Conservation (phyloP, 495 filamentous ascomycete genomes). For the Daldinia grandis region DNA sequence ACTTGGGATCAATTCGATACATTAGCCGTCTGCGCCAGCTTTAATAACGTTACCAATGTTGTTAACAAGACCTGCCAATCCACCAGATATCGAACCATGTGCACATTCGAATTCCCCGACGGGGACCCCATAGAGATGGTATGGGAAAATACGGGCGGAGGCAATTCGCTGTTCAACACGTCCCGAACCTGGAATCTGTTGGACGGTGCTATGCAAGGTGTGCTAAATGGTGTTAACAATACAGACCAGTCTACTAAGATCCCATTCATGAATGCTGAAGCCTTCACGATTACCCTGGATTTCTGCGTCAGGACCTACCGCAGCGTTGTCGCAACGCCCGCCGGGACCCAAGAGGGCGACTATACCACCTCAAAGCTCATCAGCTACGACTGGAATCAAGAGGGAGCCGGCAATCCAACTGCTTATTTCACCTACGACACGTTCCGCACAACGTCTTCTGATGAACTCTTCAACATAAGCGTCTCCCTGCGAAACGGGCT, state of each 20-base stretch:
- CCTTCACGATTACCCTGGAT: background rate
- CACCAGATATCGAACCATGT: background rate
- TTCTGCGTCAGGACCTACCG: background rate
- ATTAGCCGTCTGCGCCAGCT: background rate
- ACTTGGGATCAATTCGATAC: background rate
- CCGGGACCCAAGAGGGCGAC: background rate
- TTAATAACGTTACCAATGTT: background rate
- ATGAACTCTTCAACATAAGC: background rate
- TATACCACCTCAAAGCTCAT: background rate
- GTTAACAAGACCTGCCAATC: background rate
- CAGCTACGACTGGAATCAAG: background rate
- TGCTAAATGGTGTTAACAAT: background rate
- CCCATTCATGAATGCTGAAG: background rate
- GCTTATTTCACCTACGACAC: background rate
- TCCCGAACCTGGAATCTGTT: background rate
- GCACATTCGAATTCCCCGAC: background rate
- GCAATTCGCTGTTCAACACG: background rate
- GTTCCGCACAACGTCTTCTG: background rate
- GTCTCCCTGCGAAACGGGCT: background rate
- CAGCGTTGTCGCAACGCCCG: background rate
- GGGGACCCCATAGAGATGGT: background rate
- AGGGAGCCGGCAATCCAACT: background rate
- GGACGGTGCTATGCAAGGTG: background rate
- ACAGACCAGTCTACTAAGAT: background rate
- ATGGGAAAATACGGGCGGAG: background rate